Evolutionary conservation across 163 green algal species (phyloP), one percentile per base, ranked within the genome.

Genomic region (Scenedesmus sp.): DNA sequence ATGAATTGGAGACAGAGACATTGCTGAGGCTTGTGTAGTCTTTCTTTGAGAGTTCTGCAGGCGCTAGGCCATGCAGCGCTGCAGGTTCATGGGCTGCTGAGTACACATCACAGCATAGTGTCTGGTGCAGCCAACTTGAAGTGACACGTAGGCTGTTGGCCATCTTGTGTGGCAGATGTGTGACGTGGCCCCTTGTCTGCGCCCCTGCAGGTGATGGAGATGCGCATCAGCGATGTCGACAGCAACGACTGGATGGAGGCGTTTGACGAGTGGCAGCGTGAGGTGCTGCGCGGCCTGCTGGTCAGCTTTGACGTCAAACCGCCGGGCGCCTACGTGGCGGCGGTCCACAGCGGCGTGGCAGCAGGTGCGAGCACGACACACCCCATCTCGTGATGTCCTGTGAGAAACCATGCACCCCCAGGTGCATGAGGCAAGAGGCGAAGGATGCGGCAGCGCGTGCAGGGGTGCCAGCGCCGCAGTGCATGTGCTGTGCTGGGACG

Each of bases 241-340:
- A 53, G 44, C 68, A 65, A 81, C 46, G 82, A 88, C 7, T 86
- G 89, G 46, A 78, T 78, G 44, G 90, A 89, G 22, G 80, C 53
- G 1, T 89, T 91, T 86, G 59, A 80, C 61, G 85, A 79, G 26
- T 93, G 90, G 90, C 35, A 59, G 61, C 18, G 33, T 16, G 59
- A 81, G 40, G 83, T 89, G 46, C 22, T 81, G 40, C 37, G 53
- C 24, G 59, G 59, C 40, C 33, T 89, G 83, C 59, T 89, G 0
- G 37, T 42, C 6, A 76, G 24, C 6, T 81, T 65, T 61, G 24
- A 20, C 37, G 20, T 89, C 2, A 44, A 15, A 3, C 83, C 83
- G n/a, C 83, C 82, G 37, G 82, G 56, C 16, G 40, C 51, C 0
- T 88, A 88, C 53, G 16, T 46, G 42, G 16, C 78, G 33, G 37